These are phyloP conservation scores for Populus simonii DNA, from an alignment of 345 rosid genomes.

Conservation along the genomic window DNA sequence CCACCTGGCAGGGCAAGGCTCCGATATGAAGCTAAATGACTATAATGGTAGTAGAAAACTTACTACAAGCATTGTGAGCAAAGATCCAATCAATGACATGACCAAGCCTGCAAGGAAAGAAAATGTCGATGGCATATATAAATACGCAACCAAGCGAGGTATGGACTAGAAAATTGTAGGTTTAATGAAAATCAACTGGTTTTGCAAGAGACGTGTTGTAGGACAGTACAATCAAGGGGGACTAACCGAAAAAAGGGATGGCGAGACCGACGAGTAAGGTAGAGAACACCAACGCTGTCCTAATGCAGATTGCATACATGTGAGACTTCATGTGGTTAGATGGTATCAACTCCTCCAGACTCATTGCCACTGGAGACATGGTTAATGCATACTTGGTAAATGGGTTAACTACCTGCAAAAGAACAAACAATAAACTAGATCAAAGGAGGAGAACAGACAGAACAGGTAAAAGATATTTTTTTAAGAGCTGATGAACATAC, in stretches of 20 bases:
- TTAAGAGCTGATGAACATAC: slow-evolving; percentile 33
- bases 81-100: slow-evolving; percentile 84
- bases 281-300: slow-evolving; percentile 71
- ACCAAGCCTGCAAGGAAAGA: slow-evolving; percentile 54
- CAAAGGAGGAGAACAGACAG: neutral
- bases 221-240: neutral
- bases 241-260: slow-evolving; percentile 82
- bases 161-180: neutral
- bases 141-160: neutral
- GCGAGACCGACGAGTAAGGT: slow-evolving; percentile 76
- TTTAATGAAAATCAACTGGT: neutral
- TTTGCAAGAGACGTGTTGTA: neutral
- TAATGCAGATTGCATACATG: slow-evolving; percentile 55
- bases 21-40: neutral
- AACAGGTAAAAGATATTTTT: neutral
- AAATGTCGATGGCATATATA: neutral
- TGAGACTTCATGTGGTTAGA: slow-evolving; percentile 53
- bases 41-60: slow-evolving; percentile 24
- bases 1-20: neutral
- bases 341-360: slow-evolving; percentile 88
- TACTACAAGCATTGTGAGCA: slow-evolving; percentile 92
- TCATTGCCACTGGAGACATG: slow-evolving; percentile 86
- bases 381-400: slow-evolving; percentile 97
- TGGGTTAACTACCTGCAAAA: slow-evolving; percentile 85
- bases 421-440: neutral